A percentile compares a stretch with the other conserved stretches of the same genome.
phyloP scores from a whole-genome alignment of 1,284 basidiomycete species.

The Papiliotrema fonsecae region DNA sequence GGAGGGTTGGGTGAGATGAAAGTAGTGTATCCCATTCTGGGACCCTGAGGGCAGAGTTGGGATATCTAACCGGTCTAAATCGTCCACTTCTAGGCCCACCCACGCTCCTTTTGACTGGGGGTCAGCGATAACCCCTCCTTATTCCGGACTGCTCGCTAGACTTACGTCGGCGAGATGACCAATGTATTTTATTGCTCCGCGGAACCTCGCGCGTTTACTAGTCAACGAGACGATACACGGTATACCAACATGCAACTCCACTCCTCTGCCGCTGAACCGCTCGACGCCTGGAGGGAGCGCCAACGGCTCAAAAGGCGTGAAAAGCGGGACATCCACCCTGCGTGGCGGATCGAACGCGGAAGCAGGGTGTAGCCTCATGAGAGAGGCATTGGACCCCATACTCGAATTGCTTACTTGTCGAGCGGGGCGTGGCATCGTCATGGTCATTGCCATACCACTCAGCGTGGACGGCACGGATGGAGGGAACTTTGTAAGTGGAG shows the following conservation, averaged over 20 bases:
- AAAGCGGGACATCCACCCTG: constrained; percentile 37
- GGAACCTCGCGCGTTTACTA: constrained; percentile 68
- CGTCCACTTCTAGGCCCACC: constrained; percentile 86
- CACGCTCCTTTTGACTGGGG: constrained; percentile 59
- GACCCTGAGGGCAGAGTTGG: constrained; percentile 23
- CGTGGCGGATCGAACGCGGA: constrained; percentile 41
- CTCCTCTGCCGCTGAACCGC: constrained; percentile 50
- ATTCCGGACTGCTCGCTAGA: neutral
- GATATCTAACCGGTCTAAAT: constrained; percentile 51
- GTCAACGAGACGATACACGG: constrained; percentile 78
- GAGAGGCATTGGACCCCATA: constrained; percentile 7
- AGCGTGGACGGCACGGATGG: no score
- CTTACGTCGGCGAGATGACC: constrained; percentile 71
- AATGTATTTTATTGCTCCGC: constrained; percentile 80
- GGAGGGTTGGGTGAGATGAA: constrained; percentile 21
- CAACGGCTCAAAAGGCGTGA: constrained; percentile 4
- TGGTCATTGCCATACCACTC: no score
- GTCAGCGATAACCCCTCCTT: neutral
- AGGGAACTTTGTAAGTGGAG: constrained; percentile 1
- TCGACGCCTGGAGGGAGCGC: constrained; percentile 15
- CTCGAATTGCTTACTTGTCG: constrained; percentile 12
- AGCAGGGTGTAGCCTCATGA: constrained; percentile 38
- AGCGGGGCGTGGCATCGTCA: constrained; percentile 8
- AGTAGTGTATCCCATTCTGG: constrained; percentile 31
- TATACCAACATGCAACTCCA: constrained; percentile 77